Evolutionary conservation across 345 rosid genomes (phyloP).

Genomic region (Punica granatum): DNA sequence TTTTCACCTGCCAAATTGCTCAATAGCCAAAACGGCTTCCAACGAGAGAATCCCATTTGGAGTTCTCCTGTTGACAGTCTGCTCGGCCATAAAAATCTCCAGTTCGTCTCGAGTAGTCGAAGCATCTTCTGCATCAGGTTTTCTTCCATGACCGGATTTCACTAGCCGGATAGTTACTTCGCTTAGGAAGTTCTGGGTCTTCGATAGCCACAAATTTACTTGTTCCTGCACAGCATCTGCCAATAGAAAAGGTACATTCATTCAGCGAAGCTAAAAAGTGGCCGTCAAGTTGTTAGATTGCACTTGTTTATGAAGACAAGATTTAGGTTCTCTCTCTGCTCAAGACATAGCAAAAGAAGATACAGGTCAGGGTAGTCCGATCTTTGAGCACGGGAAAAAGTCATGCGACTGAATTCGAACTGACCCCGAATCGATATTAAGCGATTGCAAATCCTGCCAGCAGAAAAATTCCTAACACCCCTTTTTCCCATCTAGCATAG

Average conservation of each 20-base stretch:
- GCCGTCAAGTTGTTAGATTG: not conserved
- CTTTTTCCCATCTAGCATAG: not conserved
- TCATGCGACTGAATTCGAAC: not conserved
- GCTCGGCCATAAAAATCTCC: slow-evolving; percentile 66
- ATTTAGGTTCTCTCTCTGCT: not conserved
- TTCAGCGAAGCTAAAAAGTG: not conserved
- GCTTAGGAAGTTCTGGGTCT: slow-evolving; percentile 56
- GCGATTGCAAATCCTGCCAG: not conserved
- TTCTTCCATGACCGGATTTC: slow-evolving; percentile 40
- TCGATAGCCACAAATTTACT: slow-evolving; percentile 66
- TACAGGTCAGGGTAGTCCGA: not conserved
- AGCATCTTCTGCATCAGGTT: slow-evolving; percentile 32
- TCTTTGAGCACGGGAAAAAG: not conserved
- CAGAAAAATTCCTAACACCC: not conserved
- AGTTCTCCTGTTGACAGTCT: slow-evolving; percentile 49
- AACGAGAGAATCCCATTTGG: slow-evolving; percentile 57
- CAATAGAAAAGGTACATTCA: slow-evolving; percentile 1
- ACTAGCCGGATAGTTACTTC: slow-evolving; percentile 52
- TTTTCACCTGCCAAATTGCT: slow-evolving; percentile 91
- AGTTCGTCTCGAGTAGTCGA: slow-evolving; percentile 45
- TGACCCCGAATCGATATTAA: not conserved
- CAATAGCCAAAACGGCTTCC: slow-evolving; percentile 75
- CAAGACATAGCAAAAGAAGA: not conserved
- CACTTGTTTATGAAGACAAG: not conserved
- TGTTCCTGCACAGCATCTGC: slow-evolving; percentile 72